Evolutionary conservation across 129 eudicot species (phyloP).

Genomic region (Arctium minus): DNA sequence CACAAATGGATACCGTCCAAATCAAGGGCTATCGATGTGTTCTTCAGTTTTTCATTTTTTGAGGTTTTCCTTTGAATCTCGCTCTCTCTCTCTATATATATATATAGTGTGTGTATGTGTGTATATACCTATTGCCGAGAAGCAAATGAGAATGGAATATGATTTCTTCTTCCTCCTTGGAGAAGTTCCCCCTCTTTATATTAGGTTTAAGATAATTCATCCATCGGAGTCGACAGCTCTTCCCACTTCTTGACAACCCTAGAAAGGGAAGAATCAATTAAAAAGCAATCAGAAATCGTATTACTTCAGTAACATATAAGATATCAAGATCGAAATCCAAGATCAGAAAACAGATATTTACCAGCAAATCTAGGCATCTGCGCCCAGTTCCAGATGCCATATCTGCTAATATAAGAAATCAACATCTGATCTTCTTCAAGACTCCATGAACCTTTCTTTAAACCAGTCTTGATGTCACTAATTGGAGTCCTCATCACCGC

Average conservation of each 20-base stretch:
- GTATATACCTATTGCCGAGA: slow-evolving; percentile 26
- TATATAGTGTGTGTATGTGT: not conserved
- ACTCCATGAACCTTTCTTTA: slow-evolving; percentile 35
- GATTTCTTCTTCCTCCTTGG: slow-evolving; percentile 28
- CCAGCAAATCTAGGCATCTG: slow-evolving; percentile 45
- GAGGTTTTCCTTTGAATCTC: no score
- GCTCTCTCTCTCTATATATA: no score
- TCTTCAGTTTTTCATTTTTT: no score
- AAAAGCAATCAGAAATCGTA: not conserved
- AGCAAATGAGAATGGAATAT: slow-evolving; percentile 8
- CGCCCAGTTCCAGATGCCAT: slow-evolving; percentile 40
- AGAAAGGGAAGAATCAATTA: not conserved
- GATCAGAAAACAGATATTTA: not conserved
- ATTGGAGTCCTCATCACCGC: slow-evolving; percentile 15
- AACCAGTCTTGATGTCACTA: not conserved
- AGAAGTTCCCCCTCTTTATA: slow-evolving; percentile 24
- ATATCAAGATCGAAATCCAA: not conserved
- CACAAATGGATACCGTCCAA: no score
- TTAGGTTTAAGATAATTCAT: slow-evolving; percentile 32
- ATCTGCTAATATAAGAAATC: slow-evolving; percentile 25
- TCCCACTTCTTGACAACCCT: slow-evolving; percentile 34
- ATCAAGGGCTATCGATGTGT: no score
- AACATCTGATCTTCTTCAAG: slow-evolving; percentile 42
- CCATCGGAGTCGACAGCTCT: slow-evolving; percentile 45
- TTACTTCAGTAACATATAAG: not conserved